A percentile compares a stretch with the other conserved stretches of the same genome.
Evolutionary conservation across 2,329 filamentous ascomycete species (phyloP).

Genomic region (Colletotrichum tanaceti): DNA sequence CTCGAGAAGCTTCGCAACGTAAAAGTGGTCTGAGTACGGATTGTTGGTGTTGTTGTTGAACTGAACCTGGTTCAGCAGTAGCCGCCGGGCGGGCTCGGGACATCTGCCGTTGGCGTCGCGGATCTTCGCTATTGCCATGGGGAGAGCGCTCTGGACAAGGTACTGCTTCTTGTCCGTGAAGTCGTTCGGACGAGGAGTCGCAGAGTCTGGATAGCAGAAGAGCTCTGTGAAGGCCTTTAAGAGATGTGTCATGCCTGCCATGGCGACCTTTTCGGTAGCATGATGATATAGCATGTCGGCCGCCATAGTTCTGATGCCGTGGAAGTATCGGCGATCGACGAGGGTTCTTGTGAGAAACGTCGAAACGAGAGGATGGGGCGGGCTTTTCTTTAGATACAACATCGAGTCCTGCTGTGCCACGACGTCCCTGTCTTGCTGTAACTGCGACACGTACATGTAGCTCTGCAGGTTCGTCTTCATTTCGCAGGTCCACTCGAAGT

Average conservation of each 20-base stretch:
- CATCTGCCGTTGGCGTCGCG: slow-evolving; percentile 81
- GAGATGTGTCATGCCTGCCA: slow-evolving; percentile 85
- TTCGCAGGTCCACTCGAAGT: slow-evolving; percentile 97
- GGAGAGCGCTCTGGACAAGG: slow-evolving; percentile 84
- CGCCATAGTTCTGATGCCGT: slow-evolving; percentile 90
- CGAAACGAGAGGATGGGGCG: slow-evolving; percentile 83
- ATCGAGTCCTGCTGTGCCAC: slow-evolving; percentile 86
- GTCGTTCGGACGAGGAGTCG: slow-evolving; percentile 88
- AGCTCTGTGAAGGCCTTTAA: slow-evolving; percentile 87
- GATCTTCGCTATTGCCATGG: slow-evolving; percentile 81
- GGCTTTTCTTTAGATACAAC: slow-evolving; percentile 75
- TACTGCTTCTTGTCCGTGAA: slow-evolving; percentile 90
- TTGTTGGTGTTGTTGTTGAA: slow-evolving; percentile 97
- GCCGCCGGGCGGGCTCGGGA: slow-evolving; percentile 81
- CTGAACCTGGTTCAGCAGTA: slow-evolving; percentile 88
- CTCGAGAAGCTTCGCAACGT: slow-evolving; percentile 82
- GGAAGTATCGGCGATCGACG: slow-evolving; percentile 91
- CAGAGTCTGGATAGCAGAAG: slow-evolving; percentile 83
- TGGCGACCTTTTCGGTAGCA: slow-evolving; percentile 74
- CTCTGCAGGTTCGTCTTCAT: slow-evolving; percentile 85
- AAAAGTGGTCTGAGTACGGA: slow-evolving; percentile 87
- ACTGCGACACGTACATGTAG: slow-evolving; percentile 98
- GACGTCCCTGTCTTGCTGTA: slow-evolving; percentile 96
- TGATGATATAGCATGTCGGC: slow-evolving; percentile 82
- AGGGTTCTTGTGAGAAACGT: slow-evolving; percentile 90